Conservation (phyloP, 805 yeast species). For the Nakazawaea anatomiae region DNA sequence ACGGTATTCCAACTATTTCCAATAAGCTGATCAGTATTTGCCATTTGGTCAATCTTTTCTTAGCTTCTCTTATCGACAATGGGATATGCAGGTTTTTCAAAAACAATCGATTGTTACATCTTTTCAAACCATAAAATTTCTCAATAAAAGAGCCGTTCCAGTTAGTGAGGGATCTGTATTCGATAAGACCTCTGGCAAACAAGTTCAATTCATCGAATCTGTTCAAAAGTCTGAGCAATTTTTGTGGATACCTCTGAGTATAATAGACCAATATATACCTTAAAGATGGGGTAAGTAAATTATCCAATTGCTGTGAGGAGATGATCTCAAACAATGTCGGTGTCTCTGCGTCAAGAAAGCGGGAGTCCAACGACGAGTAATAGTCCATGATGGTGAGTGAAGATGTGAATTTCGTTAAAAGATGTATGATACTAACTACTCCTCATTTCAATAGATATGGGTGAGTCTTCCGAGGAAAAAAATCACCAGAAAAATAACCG, state of each 20-base stretch:
- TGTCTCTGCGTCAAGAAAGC: conserved; percentile 63
- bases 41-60: conserved; percentile 42
- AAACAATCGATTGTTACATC: conserved; percentile 30
- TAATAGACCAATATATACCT: conserved; percentile 76
- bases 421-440: too few relatives aligned
- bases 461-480: too few relatives aligned
- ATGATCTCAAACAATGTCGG: conserved; percentile 89
- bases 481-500: too few relatives aligned
- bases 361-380: conserved; percentile 72
- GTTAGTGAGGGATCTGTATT: conserved; percentile 58
- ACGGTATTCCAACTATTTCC: conserved; percentile 61
- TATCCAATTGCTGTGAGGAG: conserved; percentile 74
- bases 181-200: conserved; percentile 55
- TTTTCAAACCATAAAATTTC: conserved; percentile 83
- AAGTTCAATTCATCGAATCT: conserved; percentile 74
- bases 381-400: conserved; percentile 51
- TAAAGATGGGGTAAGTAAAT: conserved; percentile 74
- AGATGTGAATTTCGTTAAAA: too few relatives aligned
- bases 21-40: conserved; percentile 55
- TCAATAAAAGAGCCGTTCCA: conserved; percentile 90
- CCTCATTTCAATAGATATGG: too few relatives aligned
- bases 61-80: conserved; percentile 10
- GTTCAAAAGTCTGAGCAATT: conserved; percentile 55
- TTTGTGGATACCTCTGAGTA: conserved; percentile 69
- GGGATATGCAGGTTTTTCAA: background rate